Evolutionary conservation across 2,329 filamentous ascomycete genomes (phyloP), one percentile per base, ranked within the genome.

Genomic region (Fusarium humuli): DNA sequence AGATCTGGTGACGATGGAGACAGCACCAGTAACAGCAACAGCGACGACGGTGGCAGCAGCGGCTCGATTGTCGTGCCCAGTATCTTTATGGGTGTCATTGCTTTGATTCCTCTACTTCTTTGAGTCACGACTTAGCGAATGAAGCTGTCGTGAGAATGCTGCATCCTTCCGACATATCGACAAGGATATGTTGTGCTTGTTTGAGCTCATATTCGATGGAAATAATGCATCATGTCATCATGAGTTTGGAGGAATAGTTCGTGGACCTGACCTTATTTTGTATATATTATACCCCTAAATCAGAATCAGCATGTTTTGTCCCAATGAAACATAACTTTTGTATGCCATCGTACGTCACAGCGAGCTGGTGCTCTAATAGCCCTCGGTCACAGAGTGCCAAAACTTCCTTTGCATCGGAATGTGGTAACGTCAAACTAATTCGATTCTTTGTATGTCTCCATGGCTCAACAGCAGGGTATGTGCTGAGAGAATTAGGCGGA

Each of bases 81-180:
- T 48, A 47, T 71, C 20, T 34, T 78, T 25, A 56, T 70, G 22
- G 75, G 73, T 14, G 57, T 76, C 12, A 14, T 77, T 14, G 76
- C 62, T 10, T 46, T 76, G 5, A 29, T 73, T 29, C 76, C 76
- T 50, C 63, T 78, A 23, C 13, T 77, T 44, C 65, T 77, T n/a
- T 78, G 65, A 71, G 23, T 14, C 34, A 22, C 4, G 18, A 42
- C 5, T 27, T 11, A 16, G 45, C 4, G 20, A 42, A 45, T 11
- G 29, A 25, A 30, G 8, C 30, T 20, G 20, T 27, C 1, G 6
- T 46, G 49, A 13, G 27, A 29, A 29, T 49, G 12, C 16, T 23
- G 22, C 9, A 6, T 40, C 13, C 5, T 30, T 14, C 12, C 12
- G 18, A 14, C 8, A n/a, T 3, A 3, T 13, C 4, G 13, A 14